Base-by-base conservation (phyloP, 2,329 filamentous ascomycete species). In the Massarina eburnea region DNA sequence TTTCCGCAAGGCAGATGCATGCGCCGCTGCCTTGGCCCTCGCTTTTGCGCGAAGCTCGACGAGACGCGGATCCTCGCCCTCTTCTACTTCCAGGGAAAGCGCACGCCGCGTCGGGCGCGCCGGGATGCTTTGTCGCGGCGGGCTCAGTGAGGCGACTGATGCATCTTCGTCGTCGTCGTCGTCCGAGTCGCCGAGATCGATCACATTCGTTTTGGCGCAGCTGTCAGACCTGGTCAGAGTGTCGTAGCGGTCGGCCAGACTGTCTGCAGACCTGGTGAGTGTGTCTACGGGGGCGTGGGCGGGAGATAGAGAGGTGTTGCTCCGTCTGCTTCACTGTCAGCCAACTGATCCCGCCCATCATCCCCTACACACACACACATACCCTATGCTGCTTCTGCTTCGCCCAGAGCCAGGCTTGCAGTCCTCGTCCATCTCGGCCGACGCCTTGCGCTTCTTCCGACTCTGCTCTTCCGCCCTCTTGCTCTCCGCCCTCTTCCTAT, bases 161-260 rank as follows among this genome's bases (percentile, higher is more conserved):
- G n/a, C n/a, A n/a, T n/a, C n/a, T n/a, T n/a, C n/a, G 30, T 43
- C 52, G 21, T 61, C 48, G 9, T 60, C 57, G 7, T 57, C 51
- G n/a, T 58, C 58, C 12, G 54, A 55, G 40, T 61, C 59, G 10
- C 51, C 55, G 1, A 68, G 48, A 20, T 64, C 54, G 22, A 68
- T 59, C 8, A 66, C 41, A 10, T 57, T 19, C 37, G 19, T 46
- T 39, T 18, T 22, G 14, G 38, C 27, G 10, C 48, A 41, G n/a
- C 17, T 39, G 17, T 30, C 32, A 20, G 49, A 55, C 29, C 56
- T 61, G 18, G 59, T 49, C 27, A 65, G 50, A 7, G 52, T 56
- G 17, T 69, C 58, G 45, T 69, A 67, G n/a, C 63, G 59, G 8
- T 57, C 46, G 18, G 59, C 43, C 32, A 67, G 58, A 2, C 64